Percentiles rank a stretch among this genome's conserved stretches.
phyloP scores from a whole-genome alignment of 2,329 filamentous ascomycete species.

The Talaromyces sp. region DNA sequence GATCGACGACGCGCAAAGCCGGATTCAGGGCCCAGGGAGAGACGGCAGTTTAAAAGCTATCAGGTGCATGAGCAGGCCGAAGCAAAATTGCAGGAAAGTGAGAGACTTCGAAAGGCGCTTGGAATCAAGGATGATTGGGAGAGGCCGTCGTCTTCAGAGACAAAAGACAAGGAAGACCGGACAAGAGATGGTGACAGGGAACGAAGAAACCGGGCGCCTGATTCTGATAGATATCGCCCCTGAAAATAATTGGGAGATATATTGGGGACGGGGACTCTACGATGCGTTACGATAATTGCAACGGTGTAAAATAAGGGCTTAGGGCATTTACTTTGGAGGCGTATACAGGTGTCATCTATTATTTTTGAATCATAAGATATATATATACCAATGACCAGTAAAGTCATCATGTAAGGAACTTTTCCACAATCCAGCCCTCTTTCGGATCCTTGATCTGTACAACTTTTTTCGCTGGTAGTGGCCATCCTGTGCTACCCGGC shows the following conservation, averaged over 20 bases:
- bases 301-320: background rate
- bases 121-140: conserved; percentile 86
- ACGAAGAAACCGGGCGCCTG: background rate
- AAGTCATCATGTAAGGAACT: conserved; percentile 32
- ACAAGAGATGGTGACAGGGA: background rate
- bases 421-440: conserved; percentile 70
- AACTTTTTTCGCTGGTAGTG: conserved; percentile 78
- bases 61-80: conserved; percentile 95
- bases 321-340: background rate
- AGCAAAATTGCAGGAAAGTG: conserved; percentile 93
- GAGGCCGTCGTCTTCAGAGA: conserved; percentile 34
- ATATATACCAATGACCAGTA: conserved; percentile 7
- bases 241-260: background rate
- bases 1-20: conserved; percentile 18
- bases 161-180: conserved; percentile 12
- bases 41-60: conserved; percentile 71
- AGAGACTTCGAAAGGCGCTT: conserved; percentile 77
- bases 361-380: background rate
- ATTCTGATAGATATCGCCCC: background rate
- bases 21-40: conserved; percentile 18
- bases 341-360: background rate
- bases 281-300: background rate
- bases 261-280: background rate
- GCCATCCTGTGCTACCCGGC: conserved; percentile 69
- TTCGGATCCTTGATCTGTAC: conserved; percentile 69